Base-by-base conservation (phyloP, 2,329 filamentous ascomycete genomes). In the Fusarium mexicanum region DNA sequence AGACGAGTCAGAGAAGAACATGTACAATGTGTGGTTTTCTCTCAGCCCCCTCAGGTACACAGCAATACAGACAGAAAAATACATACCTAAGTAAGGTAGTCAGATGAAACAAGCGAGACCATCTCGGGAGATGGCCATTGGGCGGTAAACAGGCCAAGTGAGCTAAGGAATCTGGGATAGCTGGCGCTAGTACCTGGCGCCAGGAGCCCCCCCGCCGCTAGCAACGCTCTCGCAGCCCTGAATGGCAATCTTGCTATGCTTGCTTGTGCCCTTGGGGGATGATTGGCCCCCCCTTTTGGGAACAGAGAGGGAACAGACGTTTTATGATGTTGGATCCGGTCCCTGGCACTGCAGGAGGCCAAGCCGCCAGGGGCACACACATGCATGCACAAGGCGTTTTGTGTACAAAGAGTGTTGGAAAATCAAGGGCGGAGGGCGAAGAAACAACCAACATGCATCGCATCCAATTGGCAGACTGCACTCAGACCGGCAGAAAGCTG, bases 221-320 rank as follows among this genome's bases (percentile, higher is more conserved):
- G 59, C 35, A 73, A 55, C 72, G 35, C 31, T 73, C 61, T 46
- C 38, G 31, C 37, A 61, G 64, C 64, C 41, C 55, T 72, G 55
- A 72, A 69, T 72, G 59, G 60, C 61, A 69, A 64, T 51, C 61
- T 68, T 64, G 29, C 29, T 62, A 29, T 22, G 29, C 41, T 63
- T 44, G 33, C 26, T 29, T 38, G 29, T 20, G 37, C 33, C 26
- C 20, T 57, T 26, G 24, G 53, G n/a, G 18, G 22, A 37, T 75
- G 71, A 74, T 75, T 74, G 72, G 72, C 40, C 72, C 72, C 71
- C 71, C 72, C 69, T 74, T 74, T 71, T 60, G 22, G 53, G 71
- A 31, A 41, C 44, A 54, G 35, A 38, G 26, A 60, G 44, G 29
- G 26, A 61, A 53, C 50, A 26, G 40, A 73, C 53, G 54, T 65